Percentiles rank a stretch among this genome's conserved stretches.
phyloP scores from a whole-genome alignment of 441 rosid species.

The Geranium incanum region DNA sequence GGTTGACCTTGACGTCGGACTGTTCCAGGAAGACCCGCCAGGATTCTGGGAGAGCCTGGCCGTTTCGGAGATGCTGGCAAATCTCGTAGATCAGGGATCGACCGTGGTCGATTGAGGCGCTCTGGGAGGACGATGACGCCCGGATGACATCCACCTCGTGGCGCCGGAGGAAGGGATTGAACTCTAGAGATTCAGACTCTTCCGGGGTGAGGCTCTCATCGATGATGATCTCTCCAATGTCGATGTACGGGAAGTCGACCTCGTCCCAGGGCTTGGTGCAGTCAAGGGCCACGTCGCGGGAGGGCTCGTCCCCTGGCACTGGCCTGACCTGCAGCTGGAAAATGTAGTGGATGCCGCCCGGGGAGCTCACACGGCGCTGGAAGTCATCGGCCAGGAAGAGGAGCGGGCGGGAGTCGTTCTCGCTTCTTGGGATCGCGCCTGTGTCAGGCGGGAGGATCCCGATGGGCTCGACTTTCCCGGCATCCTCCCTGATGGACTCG shows the following conservation, averaged over 20 bases:
- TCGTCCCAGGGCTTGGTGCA: slow-evolving; percentile 63
- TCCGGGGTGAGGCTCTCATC: slow-evolving; percentile 39
- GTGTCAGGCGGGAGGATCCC: slow-evolving; percentile 76
- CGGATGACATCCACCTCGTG: slow-evolving; percentile 46
- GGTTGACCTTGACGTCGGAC: slow-evolving; percentile 57
- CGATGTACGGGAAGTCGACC: slow-evolving; percentile 41
- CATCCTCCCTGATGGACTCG: slow-evolving; percentile 39
- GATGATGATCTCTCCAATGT: slow-evolving; percentile 43
- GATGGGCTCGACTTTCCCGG: slow-evolving; percentile 50
- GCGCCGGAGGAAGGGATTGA: slow-evolving; percentile 49
- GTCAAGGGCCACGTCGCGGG: slow-evolving; percentile 41
- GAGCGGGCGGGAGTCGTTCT: slow-evolving; percentile 46
- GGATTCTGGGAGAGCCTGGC: slow-evolving; percentile 53
- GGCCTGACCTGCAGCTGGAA: slow-evolving; percentile 49
- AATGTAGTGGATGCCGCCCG: slow-evolving; percentile 41
- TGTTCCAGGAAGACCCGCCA: slow-evolving; percentile 58
- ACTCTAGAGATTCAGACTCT: slow-evolving; percentile 51
- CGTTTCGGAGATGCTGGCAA: slow-evolving; percentile 52
- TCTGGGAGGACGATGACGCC: slow-evolving; percentile 47
- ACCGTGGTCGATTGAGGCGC: slow-evolving; percentile 72
- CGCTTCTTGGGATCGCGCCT: slow-evolving; percentile 64
- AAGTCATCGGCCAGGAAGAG: slow-evolving; percentile 65
- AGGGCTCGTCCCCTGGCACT: slow-evolving; percentile 38
- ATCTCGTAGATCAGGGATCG: slow-evolving; percentile 61
- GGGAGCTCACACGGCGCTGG: slow-evolving; percentile 39